phyloP scores from a whole-genome alignment of 2,329 filamentous ascomycete species.

The Rhynchosporium agropyri region DNA sequence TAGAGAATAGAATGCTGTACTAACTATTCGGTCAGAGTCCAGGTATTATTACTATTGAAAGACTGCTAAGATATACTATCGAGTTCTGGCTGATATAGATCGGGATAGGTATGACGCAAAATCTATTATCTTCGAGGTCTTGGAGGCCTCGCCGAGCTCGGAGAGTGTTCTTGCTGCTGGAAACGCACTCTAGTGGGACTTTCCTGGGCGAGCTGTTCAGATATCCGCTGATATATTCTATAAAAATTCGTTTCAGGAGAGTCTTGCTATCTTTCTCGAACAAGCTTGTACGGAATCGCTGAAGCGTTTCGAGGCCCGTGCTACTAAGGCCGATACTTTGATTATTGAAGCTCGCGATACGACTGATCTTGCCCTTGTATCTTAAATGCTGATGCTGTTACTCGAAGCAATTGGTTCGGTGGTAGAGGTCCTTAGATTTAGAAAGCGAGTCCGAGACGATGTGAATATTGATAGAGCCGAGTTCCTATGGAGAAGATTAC shows the following conservation, averaged over 20 bases:
- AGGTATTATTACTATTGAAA: constrained; percentile 38
- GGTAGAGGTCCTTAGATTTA: constrained; percentile 45
- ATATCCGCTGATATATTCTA: constrained; percentile 47
- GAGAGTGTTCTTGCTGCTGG: constrained; percentile 54
- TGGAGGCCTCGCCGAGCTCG: constrained; percentile 59
- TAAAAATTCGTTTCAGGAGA: constrained; percentile 49
- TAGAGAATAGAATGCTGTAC: constrained; percentile 51
- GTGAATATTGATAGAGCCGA: constrained; percentile 52
- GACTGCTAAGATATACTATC: neutral
- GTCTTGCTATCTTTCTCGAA: constrained; percentile 56
- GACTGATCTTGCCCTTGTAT: constrained; percentile 58
- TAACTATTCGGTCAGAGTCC: constrained; percentile 45
- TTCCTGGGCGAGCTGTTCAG: constrained; percentile 56
- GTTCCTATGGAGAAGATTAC: constrained; percentile 63
- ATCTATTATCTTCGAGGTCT: constrained; percentile 57
- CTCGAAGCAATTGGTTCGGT: constrained; percentile 56
- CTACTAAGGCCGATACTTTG: constrained; percentile 52
- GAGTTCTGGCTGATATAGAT: constrained; percentile 24
- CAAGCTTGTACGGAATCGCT: constrained; percentile 57
- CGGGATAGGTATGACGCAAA: constrained; percentile 32
- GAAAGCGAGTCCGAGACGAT: constrained; percentile 66
- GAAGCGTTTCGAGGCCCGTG: constrained; percentile 53
- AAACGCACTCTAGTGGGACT: constrained; percentile 58
- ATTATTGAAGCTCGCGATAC: constrained; percentile 61
- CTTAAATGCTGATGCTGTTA: constrained; percentile 61